Evolutionary conservation across 768 basidiomycete species (phyloP), one percentile per base, ranked within the genome.

Genomic region (Leccinum rimulosum): DNA sequence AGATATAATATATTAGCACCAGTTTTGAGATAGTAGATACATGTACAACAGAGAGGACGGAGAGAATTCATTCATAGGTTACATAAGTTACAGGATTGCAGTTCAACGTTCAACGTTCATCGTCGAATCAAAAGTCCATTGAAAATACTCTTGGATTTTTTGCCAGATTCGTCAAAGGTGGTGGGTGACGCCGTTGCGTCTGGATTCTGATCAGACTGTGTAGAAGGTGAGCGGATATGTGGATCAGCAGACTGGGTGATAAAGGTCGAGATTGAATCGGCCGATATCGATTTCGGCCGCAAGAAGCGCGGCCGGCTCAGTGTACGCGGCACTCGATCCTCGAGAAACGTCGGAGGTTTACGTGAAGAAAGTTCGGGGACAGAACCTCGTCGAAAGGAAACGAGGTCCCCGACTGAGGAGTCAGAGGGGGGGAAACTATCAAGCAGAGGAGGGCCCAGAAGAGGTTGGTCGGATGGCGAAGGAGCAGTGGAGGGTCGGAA

Each of bases 271-370:
- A 83, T 71, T 6, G 83, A 84, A 60, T 86, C 86, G 0, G 80
- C 76, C 4, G 86, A 87, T 56, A 80, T 74, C 6, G 84, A 84
- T 66, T 82, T 83, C 9, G 76, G 68, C 56, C 80, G 82, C 28
- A 74, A 61, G 50, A 67, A 67, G 25, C 72, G 73, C 35, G 61
- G 60, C 52, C 61, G 61, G 51, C 53, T 58, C 50, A 55, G 61
- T 33, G 64, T 60, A 56, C 61, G 68, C 52, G 66, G 62, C 40
- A 53, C 57, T 50, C 58, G 70, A 55, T 60, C 68, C 19, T 60
- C 69, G 47, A 50, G 60, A 56, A 55, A 64, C 27, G 52, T 54
- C 30, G 43, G 48, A 38, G 57, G 58, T 50, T 59, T 49, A 28
- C 33, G 47, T 15, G 63, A 57, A 47, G 61, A 59, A 8, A 61